Evolutionary conservation across 2,329 filamentous ascomycete genomes (phyloP), one percentile per base, ranked within the genome.

Genomic region (Stylonectria norvegica): DNA sequence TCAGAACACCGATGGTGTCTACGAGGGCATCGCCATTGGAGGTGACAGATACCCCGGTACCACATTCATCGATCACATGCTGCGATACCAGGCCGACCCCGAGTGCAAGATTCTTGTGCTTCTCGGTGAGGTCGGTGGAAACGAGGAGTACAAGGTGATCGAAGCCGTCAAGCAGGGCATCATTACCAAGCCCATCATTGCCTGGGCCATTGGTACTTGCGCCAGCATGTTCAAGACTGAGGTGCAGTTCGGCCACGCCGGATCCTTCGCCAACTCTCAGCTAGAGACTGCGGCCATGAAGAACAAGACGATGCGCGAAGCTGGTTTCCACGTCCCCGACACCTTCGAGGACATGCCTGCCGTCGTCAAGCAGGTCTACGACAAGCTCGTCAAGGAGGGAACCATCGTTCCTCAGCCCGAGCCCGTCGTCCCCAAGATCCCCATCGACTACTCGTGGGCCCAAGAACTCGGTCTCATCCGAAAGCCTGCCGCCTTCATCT

Each of bases 191-290:
- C 93, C 93, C 61, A 93, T 98, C 62, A 90, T 98, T 47, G 93
- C 93, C 30, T 98, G 93, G 93, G 93, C 93, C 56, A 98, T 98
- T 63, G 93, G 93, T 77, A 98, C 93, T 60, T 96, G 94, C 70
- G 93, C 93, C 51, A 91, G 88, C 79, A 93, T 98, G 89, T 95
- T 98, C 79, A 97, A 95, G 85, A 98, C 93, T 28, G 93, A 98
- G 77, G 93, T 98, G 32, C 93, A 98, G 72, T 98, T 98, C 73
- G 93, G 93, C 63, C 93, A 98, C 76, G 93, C 93, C 60, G 93
- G 93, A 72, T 89, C 93, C 39, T 96, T 96, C 57, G 93, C 93
- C 78, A 98, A 98, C 83, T 98, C 93, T 43, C 87, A 96, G 72
- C 89, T 98, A 60, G 93, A 98, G 81, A 97, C 93, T 46, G 93